Conservation (phyloP, 176 grass and related monocot genomes). For the Zoysia japonica region DNA sequence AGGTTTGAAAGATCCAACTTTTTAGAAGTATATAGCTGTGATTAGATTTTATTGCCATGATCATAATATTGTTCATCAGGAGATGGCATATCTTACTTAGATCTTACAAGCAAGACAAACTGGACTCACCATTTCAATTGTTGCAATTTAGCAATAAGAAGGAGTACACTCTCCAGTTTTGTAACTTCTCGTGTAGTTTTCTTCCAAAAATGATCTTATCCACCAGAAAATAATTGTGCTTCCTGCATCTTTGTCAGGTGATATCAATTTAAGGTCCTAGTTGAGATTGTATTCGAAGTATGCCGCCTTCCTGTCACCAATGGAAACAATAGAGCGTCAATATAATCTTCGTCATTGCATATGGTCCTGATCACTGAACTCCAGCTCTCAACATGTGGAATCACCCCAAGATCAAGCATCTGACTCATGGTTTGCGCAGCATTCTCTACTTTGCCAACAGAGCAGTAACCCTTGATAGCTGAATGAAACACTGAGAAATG, state of each 20-base stretch:
- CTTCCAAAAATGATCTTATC: conserved; percentile 6
- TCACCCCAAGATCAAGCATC: conserved; percentile 61
- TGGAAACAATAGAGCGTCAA: conserved; percentile 34
- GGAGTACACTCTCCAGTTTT: not conserved
- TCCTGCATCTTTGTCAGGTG: not conserved
- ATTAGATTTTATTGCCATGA: not conserved
- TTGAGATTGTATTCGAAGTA: not conserved
- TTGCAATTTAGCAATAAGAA: not conserved
- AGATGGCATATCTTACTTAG: not conserved
- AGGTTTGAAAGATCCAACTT: not conserved
- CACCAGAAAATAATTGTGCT: not conserved
- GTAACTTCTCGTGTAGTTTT: not conserved
- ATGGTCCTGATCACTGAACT: conserved; percentile 50
- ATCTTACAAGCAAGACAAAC: conserved; percentile 9
- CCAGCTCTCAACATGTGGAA: conserved; percentile 70
- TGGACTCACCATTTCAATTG: not conserved
- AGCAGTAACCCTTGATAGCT: conserved; percentile 68
- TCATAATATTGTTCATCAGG: not conserved
- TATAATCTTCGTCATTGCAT: conserved; percentile 43
- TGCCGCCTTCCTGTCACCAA: conserved; percentile 28
- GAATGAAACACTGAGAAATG: conserved; percentile 88
- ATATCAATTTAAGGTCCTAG: conserved; percentile 6
- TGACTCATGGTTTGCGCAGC: conserved; percentile 49
- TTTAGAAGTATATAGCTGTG: not conserved
- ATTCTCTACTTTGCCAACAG: conserved; percentile 57